Evolutionary conservation across 2,329 filamentous ascomycete species (phyloP).

Genomic region (Coleophoma crateriformis): DNA sequence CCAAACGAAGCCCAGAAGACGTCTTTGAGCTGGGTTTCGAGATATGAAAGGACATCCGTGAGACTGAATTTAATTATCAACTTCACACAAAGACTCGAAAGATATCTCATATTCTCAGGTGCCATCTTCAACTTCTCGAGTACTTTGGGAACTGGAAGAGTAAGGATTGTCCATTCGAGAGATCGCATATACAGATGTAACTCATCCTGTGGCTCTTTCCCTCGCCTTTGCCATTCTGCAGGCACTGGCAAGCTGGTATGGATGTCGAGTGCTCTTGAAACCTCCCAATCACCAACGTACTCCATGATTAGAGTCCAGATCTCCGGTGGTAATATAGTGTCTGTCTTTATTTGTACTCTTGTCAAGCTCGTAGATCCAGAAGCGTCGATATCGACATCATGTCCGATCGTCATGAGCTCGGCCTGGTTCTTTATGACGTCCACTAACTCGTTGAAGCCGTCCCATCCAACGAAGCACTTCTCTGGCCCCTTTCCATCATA

Average conservation of each 20-base stretch:
- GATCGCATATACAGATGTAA: conserved; percentile 69
- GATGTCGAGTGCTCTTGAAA: conserved; percentile 74
- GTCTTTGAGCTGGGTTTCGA: conserved; percentile 61
- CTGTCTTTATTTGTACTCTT: conserved; percentile 32
- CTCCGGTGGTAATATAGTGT: conserved; percentile 65
- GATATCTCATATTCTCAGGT: conserved; percentile 60
- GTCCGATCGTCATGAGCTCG: conserved; percentile 67
- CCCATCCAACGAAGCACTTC: conserved; percentile 55
- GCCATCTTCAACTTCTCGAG: conserved; percentile 69
- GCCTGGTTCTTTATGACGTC: conserved; percentile 73
- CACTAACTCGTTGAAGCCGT: conserved; percentile 64
- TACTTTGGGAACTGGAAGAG: conserved; percentile 63
- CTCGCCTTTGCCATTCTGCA: conserved; percentile 61
- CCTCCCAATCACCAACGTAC: conserved; percentile 82
- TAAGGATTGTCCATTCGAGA: conserved; percentile 80
- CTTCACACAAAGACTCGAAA: conserved; percentile 78
- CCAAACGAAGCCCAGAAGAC: conserved; percentile 85
- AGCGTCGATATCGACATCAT: conserved; percentile 49
- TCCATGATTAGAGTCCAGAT: conserved; percentile 88
- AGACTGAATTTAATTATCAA: conserved; percentile 89
- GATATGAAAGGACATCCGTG: conserved; percentile 69
- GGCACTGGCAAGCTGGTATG: conserved; percentile 74
- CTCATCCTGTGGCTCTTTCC: conserved; percentile 55
- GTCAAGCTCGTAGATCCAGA: conserved; percentile 33
- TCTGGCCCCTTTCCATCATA: conserved; percentile 53